Percentiles rank a stretch among this genome's conserved stretches.
Conservation (phyloP, 257 asterid species). For the Fraxinus quadrangulata region DNA sequence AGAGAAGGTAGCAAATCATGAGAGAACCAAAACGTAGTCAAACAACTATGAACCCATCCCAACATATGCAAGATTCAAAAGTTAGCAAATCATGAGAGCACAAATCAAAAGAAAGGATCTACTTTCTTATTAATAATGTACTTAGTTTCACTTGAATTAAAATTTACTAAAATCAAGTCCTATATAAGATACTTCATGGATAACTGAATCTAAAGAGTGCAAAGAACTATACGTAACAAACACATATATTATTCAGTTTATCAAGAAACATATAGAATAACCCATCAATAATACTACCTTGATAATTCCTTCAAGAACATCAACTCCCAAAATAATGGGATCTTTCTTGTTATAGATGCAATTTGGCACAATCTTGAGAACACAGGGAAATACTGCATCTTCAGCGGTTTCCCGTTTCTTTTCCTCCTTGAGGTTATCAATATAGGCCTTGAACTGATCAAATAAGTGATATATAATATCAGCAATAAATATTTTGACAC, state of each 20-base stretch:
- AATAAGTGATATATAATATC: constrained; percentile 90
- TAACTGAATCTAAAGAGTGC: background rate
- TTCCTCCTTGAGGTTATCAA: constrained; percentile 91
- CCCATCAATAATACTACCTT: constrained; percentile 65
- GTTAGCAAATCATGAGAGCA: background rate
- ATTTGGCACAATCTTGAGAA: constrained; percentile 83
- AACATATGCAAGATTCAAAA: background rate
- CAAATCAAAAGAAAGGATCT: background rate
- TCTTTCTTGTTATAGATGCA: constrained; percentile 90
- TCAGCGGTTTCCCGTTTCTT: constrained; percentile 89
- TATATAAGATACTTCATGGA: background rate
- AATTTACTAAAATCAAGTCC: background rate
- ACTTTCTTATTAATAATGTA: background rate
- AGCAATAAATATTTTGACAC: constrained; percentile 80
- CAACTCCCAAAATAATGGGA: constrained; percentile 95
- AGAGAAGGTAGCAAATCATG: background rate
- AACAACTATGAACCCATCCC: background rate
- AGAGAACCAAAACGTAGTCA: background rate
- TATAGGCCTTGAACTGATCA: constrained; percentile 94
- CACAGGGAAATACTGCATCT: constrained; percentile 95
- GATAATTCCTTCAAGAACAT: constrained; percentile 74
- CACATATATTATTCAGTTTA: background rate
- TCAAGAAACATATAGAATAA: constrained; percentile 8
- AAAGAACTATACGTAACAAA: background rate
- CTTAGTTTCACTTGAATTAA: background rate